Base-by-base conservation (phyloP, 345 rosid genomes). In the Psidium guajava region DNA sequence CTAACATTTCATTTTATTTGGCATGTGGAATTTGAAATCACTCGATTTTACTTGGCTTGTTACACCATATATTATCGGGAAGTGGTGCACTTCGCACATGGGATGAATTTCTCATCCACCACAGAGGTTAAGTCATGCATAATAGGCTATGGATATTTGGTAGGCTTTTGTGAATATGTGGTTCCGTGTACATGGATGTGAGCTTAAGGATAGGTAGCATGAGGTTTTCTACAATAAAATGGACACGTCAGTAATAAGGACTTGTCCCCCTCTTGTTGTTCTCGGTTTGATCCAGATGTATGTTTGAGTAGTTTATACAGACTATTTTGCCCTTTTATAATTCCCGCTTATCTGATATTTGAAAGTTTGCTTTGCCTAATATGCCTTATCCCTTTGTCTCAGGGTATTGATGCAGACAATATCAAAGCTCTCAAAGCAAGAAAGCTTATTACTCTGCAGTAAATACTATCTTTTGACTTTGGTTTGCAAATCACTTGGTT, bases 381-480 rank as follows among this genome's bases (percentile, higher is more conserved):
- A 32, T 1, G 42, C 84, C 57, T 84, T 61, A 32, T 1, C 42
- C 84, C 83, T 86, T 20, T 64, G 15, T 86, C 88, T 36, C 93
- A 97, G 98, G 94, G 81, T 88, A n/a, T 93, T 87, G 91, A 85
- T 64, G 84, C 91, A 87, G 98, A 92, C 42, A 92, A 89, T 84
- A 84, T 93, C 83, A 93, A 74, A 32, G 82, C 93, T 85, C 95
- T 97, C 28, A 95, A 95, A 93, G 86, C 92, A 83, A 96, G 99
- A 88, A 95, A 95, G 89, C 99, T 97, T 86, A 93, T 96, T 83
- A 87, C 84, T 88, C 85, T 89, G 77, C 93, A 91, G 98, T 95
- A 91, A 91, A 85, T 86, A 82, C 84, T 89, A 22, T 51, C 52
- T 24, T 69, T 84, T 12, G 24, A 59, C 80, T 77, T 81, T 87